Percentiles rank a stretch among this genome's conserved stretches.
Evolutionary conservation across 2,329 filamentous ascomycete species (phyloP).

Genomic region (Ophiocordyceps polyrhachis-furcata): DNA sequence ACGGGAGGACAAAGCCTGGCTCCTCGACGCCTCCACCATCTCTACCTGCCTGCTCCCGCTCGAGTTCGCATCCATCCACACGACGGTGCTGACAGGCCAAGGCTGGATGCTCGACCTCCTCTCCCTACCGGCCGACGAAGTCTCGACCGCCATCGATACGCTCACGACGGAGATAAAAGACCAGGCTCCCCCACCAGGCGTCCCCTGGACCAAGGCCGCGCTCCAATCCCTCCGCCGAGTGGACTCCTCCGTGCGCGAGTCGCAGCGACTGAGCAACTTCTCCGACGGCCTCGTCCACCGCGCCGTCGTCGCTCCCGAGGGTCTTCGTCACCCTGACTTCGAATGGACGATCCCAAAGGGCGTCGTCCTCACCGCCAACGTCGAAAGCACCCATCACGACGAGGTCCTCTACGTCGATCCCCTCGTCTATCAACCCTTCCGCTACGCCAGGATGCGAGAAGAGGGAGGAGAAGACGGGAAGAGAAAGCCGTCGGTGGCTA

Average conservation of each 20-base stretch:
- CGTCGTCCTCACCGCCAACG: slow-evolving; percentile 21
- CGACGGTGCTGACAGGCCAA: slow-evolving; percentile 32
- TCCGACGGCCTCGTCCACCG: slow-evolving; percentile 25
- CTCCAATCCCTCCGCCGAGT: slow-evolving; percentile 23
- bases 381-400: slow-evolving; percentile 28
- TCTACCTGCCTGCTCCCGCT: slow-evolving; percentile 33
- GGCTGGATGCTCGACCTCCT: slow-evolving; percentile 28
- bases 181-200: slow-evolving; percentile 10
- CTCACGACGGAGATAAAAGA: slow-evolving; percentile 23
- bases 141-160: slow-evolving; percentile 14
- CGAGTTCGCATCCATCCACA: slow-evolving; percentile 41
- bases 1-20: slow-evolving; percentile 20
- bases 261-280: slow-evolving; percentile 29
- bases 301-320: slow-evolving; percentile 24
- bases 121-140: slow-evolving; percentile 13
- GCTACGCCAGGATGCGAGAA: slow-evolving; percentile 25
- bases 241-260: slow-evolving; percentile 35
- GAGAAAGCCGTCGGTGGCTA: no score
- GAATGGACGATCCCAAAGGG: slow-evolving; percentile 20
- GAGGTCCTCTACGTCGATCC: slow-evolving; percentile 22
- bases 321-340: slow-evolving; percentile 18
- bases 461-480: slow-evolving; percentile 10
- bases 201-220: slow-evolving; percentile 25
- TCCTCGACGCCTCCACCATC: slow-evolving; percentile 28
- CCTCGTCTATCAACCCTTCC: slow-evolving; percentile 26